Evolutionary conservation across 2,329 filamentous ascomycete species (phyloP).

Genomic region (Emergomyces pasteurianus): DNA sequence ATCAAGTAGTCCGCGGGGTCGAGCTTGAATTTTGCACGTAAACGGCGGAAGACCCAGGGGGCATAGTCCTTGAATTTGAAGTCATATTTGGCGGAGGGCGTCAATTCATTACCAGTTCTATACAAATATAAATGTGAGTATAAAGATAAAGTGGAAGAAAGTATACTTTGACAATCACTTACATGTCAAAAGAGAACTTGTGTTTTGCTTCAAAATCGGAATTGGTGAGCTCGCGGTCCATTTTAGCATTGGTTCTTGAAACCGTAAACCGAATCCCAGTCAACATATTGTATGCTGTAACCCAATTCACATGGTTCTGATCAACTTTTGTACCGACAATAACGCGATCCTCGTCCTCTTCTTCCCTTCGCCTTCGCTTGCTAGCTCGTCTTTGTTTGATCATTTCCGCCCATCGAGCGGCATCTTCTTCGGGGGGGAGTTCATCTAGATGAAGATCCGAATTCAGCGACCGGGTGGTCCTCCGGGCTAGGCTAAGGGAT

Average conservation of each 20-base stretch:
- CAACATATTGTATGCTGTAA: conserved; percentile 98
- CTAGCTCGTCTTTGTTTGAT: conserved; percentile 85
- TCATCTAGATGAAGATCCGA: conserved; percentile 79
- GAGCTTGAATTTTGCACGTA: conserved; percentile 75
- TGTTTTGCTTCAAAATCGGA: conserved; percentile 89
- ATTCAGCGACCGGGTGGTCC: conserved; percentile 72
- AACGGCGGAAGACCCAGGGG: conserved; percentile 95
- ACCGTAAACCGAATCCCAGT: conserved; percentile 96
- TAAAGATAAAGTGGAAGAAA: not conserved
- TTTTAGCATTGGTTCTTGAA: conserved; percentile 89
- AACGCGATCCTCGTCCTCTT: conserved; percentile 81
- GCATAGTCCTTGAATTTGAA: conserved; percentile 99
- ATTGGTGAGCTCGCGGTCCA: conserved; percentile 79
- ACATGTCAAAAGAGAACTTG: conserved; percentile 99
- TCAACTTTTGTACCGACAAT: conserved; percentile 96
- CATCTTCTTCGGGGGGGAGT: conserved; percentile 75
- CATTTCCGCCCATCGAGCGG: conserved; percentile 80
- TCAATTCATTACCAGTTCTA: conserved; percentile 90
- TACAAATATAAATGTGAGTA: conserved; percentile 23
- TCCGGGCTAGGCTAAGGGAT: conserved; percentile 70
- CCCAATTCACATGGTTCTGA: conserved; percentile 93
- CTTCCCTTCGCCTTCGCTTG: conserved; percentile 69
- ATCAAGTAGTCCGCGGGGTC: conserved; percentile 97
- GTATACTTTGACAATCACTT: conserved; percentile 29
- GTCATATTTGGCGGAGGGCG: conserved; percentile 96